phyloP scores from a whole-genome alignment of 306 rosid species.

The Inga laurina region DNA sequence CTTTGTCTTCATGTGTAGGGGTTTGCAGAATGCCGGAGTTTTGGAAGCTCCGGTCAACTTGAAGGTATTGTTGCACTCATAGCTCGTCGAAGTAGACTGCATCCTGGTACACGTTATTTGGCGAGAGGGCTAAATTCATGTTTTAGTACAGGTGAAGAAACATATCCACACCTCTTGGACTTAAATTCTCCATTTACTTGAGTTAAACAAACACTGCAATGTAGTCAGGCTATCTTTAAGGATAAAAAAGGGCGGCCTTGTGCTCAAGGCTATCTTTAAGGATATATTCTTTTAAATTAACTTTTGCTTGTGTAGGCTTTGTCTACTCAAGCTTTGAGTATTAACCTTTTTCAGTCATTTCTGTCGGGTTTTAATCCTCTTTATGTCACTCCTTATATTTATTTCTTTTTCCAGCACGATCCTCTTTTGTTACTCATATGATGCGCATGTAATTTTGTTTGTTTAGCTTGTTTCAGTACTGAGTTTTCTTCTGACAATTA shows the following conservation, averaged over 20 bases:
- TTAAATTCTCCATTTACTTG: slow-evolving; percentile 20
- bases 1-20: slow-evolving; percentile 85
- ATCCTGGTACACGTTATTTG: slow-evolving; percentile 98
- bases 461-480: background rate
- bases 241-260: background rate
- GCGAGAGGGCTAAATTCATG: slow-evolving; percentile 98
- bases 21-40: slow-evolving; percentile 91
- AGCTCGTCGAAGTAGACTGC: slow-evolving; percentile 98
- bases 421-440: slow-evolving; percentile 13
- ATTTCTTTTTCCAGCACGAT: background rate
- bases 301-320: slow-evolving; percentile 6
- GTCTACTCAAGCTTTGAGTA: slow-evolving; percentile 16
- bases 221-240: slow-evolving; percentile 3
- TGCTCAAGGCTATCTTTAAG: background rate
- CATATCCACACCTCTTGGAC: slow-evolving; percentile 24
- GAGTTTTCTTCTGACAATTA: slow-evolving; percentile 3
- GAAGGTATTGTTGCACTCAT: slow-evolving; percentile 87
- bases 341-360: slow-evolving; percentile 12
- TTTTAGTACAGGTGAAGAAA: slow-evolving; percentile 79
- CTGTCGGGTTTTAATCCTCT: slow-evolving; percentile 15
- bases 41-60: slow-evolving; percentile 89
- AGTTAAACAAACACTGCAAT: background rate
- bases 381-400: background rate
- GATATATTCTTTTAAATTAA: slow-evolving; percentile 1
- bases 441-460: background rate